Base-by-base conservation (phyloP, 768 basidiomycete species). In the Russula lepida region DNA sequence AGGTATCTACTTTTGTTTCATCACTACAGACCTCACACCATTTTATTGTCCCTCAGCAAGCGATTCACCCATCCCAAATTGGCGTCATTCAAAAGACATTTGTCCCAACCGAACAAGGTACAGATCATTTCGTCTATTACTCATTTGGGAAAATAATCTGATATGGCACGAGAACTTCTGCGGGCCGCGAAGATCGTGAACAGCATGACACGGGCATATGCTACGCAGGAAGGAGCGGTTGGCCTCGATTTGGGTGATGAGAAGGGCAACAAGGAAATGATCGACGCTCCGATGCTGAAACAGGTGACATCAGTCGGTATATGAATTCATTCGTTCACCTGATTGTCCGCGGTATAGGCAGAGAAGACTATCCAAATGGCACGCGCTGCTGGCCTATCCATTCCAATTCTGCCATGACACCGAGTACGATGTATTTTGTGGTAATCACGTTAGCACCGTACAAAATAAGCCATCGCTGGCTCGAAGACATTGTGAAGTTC, bases 271-370 rank as follows among this genome's bases (percentile, higher is more conserved):
- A 84, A 83, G 51, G 84, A 86, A 68, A 94, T 95, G 92, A 87
- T 95, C 37, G 92, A 95, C 71, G 88, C 88, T 8, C 92, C 92
- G 0, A 92, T 95, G 86, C 75, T 95, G 46, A 88, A 89, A 70
- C 89, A 90, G 80, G 86, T 82, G 60, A 59, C 73, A 65, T 9
- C 32, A 19, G 30, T n/a, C 3, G 21, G 37, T 28, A 11, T 25
- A 25, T 55, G 23, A 25, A 35, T 6, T 4, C 48, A 39, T 51
- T 44, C 46, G 6, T 44, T 53, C 23, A 17, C 21, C 33, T 46
- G 23, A 49, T 23, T 48, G 15, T 30, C 33, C 1, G 28, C 25
- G 27, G 1, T 30, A 21, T 21, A 65, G 64, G 64, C 64, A 21
- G 62, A 65, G 41, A 65, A 63, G 46, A 63, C 64, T 7, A 21